These are phyloP conservation scores for Tuber melanosporum DNA, from an alignment of 495 filamentous ascomycete genomes.

Conservation along the genomic window DNA sequence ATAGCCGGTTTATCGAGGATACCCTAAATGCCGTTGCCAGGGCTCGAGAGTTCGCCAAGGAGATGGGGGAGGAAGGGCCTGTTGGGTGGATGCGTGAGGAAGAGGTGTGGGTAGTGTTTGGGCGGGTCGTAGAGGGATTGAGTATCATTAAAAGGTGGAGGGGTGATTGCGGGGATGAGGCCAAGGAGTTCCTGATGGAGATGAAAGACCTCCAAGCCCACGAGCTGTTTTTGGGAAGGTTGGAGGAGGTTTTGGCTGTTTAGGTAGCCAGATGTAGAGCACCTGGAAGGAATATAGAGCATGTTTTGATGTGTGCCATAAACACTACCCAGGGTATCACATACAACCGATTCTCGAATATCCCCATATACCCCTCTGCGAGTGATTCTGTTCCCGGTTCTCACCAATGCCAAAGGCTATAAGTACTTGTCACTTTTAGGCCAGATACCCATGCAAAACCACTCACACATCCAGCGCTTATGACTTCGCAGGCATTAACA, in stretches of 20 bases:
- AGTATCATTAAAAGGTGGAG: conserved; percentile 30
- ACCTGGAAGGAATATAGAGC: background rate
- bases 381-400: background rate
- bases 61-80: conserved; percentile 18
- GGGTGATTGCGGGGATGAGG: conserved; percentile 16
- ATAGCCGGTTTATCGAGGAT: conserved; percentile 45
- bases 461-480: background rate
- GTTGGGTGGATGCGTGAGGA: conserved; percentile 27
- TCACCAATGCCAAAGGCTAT: background rate
- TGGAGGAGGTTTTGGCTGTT: conserved; percentile 8
- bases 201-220: conserved; percentile 8
- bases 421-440: background rate
- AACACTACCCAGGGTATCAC: background rate
- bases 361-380: background rate
- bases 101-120: conserved; percentile 23
- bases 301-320: background rate
- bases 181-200: conserved; percentile 4
- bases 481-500: background rate
- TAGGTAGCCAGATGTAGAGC: background rate
- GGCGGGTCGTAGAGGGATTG: conserved; percentile 41
- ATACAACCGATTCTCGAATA: background rate
- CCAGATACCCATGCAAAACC: background rate
- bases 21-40: conserved; percentile 13
- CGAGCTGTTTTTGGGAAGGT: conserved; percentile 11
- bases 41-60: conserved; percentile 6